Conservation (phyloP, 140 eudicot species). For the Oenanthe javanica region DNA sequence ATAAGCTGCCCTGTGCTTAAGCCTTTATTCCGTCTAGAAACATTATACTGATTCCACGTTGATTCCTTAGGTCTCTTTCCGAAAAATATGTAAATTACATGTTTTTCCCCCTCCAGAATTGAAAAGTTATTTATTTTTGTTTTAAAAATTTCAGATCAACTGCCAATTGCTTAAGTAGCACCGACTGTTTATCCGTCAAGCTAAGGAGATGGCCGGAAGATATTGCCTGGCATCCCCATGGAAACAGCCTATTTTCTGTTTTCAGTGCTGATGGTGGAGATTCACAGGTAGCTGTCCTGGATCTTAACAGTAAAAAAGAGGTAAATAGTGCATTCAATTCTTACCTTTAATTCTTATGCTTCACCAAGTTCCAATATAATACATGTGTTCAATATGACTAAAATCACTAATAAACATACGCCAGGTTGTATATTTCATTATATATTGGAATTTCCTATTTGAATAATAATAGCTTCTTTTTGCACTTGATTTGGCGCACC, state of each 20-base stretch:
- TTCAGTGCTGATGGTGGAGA: conserved; percentile 84
- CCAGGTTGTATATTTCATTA: background rate
- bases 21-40: background rate
- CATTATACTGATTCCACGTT: background rate
- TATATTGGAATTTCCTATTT: background rate
- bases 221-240: conserved; percentile 94
- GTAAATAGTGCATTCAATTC: conserved; percentile 21
- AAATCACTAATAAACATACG: background rate
- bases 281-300: conserved; percentile 64
- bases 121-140: background rate
- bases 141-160: conserved; percentile 41
- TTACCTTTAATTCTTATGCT: conserved; percentile 1
- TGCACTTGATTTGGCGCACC: background rate
- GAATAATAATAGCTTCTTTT: background rate
- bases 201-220: conserved; percentile 98
- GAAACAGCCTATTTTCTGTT: conserved; percentile 58
- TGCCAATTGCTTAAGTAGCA: conserved; percentile 60
- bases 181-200: conserved; percentile 63
- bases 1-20: background rate
- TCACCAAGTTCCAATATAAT: background rate
- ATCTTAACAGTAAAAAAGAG: conserved; percentile 64
- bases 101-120: background rate
- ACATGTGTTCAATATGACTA: background rate
- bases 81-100: background rate
- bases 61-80: background rate